Conservation (phyloP, 163 green algal species). For the Scenedesmus sp. region DNA sequence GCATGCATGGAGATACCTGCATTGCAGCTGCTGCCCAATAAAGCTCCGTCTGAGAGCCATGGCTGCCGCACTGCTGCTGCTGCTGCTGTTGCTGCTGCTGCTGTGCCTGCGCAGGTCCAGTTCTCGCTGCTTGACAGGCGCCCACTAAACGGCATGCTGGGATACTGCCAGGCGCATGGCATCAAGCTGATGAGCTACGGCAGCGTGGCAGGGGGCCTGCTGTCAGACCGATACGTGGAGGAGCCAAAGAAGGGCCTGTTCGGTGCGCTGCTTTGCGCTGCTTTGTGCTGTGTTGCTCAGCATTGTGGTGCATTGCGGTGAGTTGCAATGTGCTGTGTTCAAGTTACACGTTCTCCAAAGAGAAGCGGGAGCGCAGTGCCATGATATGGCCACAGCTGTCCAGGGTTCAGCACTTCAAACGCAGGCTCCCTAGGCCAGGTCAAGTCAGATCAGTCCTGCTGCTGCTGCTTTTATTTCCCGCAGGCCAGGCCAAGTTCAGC, state of each 20-base stretch:
- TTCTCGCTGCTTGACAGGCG: conserved; percentile 71
- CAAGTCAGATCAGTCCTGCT: background rate
- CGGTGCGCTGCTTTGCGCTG: conserved; percentile 25
- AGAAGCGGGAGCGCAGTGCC: too few species aligned
- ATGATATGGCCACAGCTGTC: too few species aligned
- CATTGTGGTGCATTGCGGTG: too few species aligned
- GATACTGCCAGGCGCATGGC: conserved; percentile 50
- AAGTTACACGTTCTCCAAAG: too few species aligned
- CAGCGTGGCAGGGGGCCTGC: conserved; percentile 64
- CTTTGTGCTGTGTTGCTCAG: too few species aligned
- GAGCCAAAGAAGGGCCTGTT: conserved; percentile 60
- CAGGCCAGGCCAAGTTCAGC: conserved; percentile 51
- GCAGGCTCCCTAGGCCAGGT: too few species aligned
- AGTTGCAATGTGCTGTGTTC: too few species aligned
- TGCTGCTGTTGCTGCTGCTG: background rate
- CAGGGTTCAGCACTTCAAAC: too few species aligned
- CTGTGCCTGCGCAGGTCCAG: conserved; percentile 60
- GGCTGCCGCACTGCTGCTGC: background rate
- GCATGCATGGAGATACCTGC: background rate
- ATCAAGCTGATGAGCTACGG: conserved; percentile 72
- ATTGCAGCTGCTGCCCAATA: background rate
- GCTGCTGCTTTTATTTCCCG: background rate
- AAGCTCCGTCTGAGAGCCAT: too few species aligned
- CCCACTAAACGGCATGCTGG: conserved; percentile 70
- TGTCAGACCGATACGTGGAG: conserved; percentile 64